phyloP scores from a whole-genome alignment of 1,284 basidiomycete species.

The Earliella scabrosa region DNA sequence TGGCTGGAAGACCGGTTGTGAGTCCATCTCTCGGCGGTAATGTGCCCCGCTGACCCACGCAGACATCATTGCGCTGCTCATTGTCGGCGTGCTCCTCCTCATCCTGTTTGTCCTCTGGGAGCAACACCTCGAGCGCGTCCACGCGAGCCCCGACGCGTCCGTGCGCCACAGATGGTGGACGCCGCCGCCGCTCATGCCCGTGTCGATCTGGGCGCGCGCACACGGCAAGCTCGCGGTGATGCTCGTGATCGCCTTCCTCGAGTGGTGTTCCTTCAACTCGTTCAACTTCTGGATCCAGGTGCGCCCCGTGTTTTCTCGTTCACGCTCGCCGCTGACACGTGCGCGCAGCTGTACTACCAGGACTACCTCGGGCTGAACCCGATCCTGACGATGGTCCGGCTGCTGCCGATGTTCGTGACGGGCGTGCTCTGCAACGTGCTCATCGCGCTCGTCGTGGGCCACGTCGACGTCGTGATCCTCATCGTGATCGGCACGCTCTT shows the following conservation, averaged over 20 bases:
- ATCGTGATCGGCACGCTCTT: constrained; percentile 60
- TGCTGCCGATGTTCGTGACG: constrained; percentile 78
- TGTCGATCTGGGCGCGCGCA: constrained; percentile 70
- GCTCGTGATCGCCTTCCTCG: constrained; percentile 70
- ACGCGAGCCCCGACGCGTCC: constrained; percentile 31
- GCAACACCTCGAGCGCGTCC: constrained; percentile 53
- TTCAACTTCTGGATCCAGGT: constrained; percentile 65
- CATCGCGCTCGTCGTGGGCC: constrained; percentile 64
- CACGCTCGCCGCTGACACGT: background rate
- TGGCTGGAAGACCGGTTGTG: constrained; percentile 80
- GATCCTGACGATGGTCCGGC: constrained; percentile 74
- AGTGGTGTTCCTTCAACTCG: constrained; percentile 66
- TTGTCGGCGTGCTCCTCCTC: constrained; percentile 65
- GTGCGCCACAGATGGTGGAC: constrained; percentile 36
- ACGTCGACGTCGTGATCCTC: constrained; percentile 58
- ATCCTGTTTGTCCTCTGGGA: constrained; percentile 74
- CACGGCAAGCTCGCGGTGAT: constrained; percentile 70
- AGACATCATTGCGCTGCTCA: constrained; percentile 68
- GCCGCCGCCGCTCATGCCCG: constrained; percentile 73
- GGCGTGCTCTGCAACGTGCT: constrained; percentile 74
- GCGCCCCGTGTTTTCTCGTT: constrained; percentile 17
- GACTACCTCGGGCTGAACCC: constrained; percentile 58
- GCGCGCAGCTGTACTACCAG: constrained; percentile 66
- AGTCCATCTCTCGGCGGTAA: constrained; percentile 32
- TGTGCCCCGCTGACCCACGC: background rate